phyloP scores from a whole-genome alignment of 176 grass and related monocot species.

The Eleusine coracana region DNA sequence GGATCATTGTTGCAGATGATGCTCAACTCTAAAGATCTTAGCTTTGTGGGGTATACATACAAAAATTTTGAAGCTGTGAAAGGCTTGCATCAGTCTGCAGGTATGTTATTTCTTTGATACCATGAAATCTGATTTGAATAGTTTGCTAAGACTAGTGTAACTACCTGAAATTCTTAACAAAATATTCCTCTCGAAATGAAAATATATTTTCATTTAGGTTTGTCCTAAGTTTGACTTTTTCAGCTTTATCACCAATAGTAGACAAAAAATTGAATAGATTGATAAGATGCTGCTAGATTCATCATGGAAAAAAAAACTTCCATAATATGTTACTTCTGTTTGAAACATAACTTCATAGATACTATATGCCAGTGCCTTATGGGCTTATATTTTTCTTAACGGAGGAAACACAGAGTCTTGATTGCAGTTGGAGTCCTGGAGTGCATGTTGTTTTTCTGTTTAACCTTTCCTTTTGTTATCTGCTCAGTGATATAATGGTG shows the following conservation, averaged over 20 bases:
- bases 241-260: not conserved
- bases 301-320: not conserved
- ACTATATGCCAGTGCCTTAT: not conserved
- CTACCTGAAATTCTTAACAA: not conserved
- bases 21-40: conserved; percentile 59
- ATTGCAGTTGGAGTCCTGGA: not conserved
- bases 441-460: not conserved
- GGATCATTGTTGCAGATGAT: conserved; percentile 52
- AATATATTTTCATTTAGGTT: not conserved
- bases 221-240: not conserved
- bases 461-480: conserved; percentile 1
- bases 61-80: conserved; percentile 73
- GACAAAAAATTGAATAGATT: not conserved
- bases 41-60: conserved; percentile 71
- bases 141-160: not conserved
- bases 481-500: not conserved
- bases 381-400: not conserved
- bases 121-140: not conserved
- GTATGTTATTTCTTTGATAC: conserved; percentile 23
- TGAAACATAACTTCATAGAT: not conserved
- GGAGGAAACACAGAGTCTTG: not conserved
- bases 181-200: not conserved
- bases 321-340: not conserved
- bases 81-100: conserved; percentile 41
- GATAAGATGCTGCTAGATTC: not conserved